These are phyloP conservation scores for Rhytidhysteron rufulum DNA, from an alignment of 2,329 filamentous ascomycete genomes.

Conservation along the genomic window DNA sequence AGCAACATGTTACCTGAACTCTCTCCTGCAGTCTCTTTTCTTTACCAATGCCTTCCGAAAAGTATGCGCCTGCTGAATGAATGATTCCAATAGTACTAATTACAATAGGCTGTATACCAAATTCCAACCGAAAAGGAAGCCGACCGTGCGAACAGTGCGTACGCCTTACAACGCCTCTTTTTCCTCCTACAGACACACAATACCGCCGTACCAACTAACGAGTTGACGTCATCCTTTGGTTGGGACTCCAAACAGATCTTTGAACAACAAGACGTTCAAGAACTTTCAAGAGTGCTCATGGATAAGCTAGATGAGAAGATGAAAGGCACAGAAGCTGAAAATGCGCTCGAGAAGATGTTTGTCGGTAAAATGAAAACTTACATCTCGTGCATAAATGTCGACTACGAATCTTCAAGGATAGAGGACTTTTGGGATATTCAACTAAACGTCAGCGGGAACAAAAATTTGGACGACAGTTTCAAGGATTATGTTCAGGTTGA, in stretches of 20 bases:
- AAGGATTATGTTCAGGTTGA: slow-evolving; percentile 95
- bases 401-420: slow-evolving; percentile 91
- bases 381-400: slow-evolving; percentile 96
- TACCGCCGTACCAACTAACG: slow-evolving; percentile 79
- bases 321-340: slow-evolving; percentile 93
- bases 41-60: slow-evolving; percentile 83
- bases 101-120: slow-evolving; percentile 80
- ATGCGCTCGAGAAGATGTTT: slow-evolving; percentile 84
- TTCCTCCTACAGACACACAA: slow-evolving; percentile 89
- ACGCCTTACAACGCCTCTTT: slow-evolving; percentile 88
- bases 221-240: slow-evolving; percentile 93
- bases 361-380: slow-evolving; percentile 98
- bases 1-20: slow-evolving; percentile 59
- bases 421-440: slow-evolving; percentile 99
- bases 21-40: slow-evolving; percentile 45
- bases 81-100: slow-evolving; percentile 5
- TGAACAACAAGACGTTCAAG: slow-evolving; percentile 97
- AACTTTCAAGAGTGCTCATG: slow-evolving; percentile 94
- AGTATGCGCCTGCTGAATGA: slow-evolving; percentile 43
- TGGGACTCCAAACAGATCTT: slow-evolving; percentile 99
- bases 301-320: slow-evolving; percentile 95
- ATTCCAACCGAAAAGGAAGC: slow-evolving; percentile 89
- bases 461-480: slow-evolving; percentile 90
- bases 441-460: slow-evolving; percentile 92
- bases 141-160: slow-evolving; percentile 81